Conservation (phyloP, 2,329 filamentous ascomycete genomes). For the Ophiostoma australiae region DNA sequence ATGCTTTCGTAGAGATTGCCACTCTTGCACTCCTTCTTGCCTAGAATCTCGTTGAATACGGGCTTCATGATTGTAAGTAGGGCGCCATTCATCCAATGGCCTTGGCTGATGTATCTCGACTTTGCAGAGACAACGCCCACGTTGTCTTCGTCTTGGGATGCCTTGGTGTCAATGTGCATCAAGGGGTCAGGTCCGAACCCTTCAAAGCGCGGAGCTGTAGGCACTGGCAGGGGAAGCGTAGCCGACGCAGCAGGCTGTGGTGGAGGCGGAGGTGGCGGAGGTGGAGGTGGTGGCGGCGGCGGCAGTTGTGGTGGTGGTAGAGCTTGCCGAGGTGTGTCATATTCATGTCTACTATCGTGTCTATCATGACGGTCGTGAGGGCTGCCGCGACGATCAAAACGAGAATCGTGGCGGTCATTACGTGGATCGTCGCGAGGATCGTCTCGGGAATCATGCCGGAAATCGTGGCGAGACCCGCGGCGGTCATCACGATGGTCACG, state of each 20-base stretch:
- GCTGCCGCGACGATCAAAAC: neutral
- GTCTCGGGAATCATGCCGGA: constrained; percentile 16
- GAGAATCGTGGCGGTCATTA: constrained; percentile 8
- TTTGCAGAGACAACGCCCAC: constrained; percentile 36
- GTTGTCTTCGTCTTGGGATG: constrained; percentile 14
- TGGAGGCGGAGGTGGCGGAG: constrained; percentile 9
- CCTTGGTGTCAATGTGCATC: constrained; percentile 7
- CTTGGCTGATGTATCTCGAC: constrained; percentile 52
- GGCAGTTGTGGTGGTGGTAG: constrained; percentile 9
- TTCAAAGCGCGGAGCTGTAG: constrained; percentile 17
- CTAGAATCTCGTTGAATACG: constrained; percentile 41
- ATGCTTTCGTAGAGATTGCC: constrained; percentile 36
- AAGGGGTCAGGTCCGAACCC: neutral
- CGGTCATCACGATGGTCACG: neutral
- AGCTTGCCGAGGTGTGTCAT: neutral
- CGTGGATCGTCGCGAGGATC: neutral
- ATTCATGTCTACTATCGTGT: constrained; percentile 1
- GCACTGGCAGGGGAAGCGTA: constrained; percentile 1
- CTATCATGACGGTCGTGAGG: neutral
- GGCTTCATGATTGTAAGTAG: constrained; percentile 34
- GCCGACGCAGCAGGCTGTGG: constrained; percentile 5
- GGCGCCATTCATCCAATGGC: constrained; percentile 48
- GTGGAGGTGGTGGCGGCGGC: constrained; percentile 13
- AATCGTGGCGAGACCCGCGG: constrained; percentile 2
- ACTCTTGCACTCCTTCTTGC: constrained; percentile 37